A percentile compares a stretch with the other conserved stretches of the same genome.
Evolutionary conservation across 164 flowering plant species (phyloP).

Genomic region (Malania oleifera): DNA sequence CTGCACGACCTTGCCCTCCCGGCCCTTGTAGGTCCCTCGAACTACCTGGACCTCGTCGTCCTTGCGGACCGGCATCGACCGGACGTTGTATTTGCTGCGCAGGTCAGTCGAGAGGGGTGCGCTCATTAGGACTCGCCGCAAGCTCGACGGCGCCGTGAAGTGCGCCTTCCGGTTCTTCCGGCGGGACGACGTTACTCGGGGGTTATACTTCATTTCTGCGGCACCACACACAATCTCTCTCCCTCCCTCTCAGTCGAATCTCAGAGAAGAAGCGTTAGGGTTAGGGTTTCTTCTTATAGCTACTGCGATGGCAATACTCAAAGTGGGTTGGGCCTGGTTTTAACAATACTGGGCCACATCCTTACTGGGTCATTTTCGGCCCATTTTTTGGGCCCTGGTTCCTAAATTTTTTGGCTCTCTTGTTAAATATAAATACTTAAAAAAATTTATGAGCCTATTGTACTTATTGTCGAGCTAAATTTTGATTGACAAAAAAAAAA

Average conservation of each 20-base stretch:
- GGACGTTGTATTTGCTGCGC: constrained; percentile 61
- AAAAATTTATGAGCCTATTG: too few species aligned
- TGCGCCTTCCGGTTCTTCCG: constrained; percentile 75
- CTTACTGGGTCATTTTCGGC: too few species aligned
- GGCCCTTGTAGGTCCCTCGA: constrained; percentile 74
- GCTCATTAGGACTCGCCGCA: constrained; percentile 60
- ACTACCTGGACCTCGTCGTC: constrained; percentile 86
- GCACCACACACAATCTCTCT: background rate
- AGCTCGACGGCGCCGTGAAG: constrained; percentile 76
- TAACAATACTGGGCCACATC: too few species aligned
- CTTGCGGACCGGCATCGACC: constrained; percentile 76
- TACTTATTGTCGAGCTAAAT: too few species aligned
- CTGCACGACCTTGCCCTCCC: constrained; percentile 78
- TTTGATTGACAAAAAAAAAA: too few species aligned
- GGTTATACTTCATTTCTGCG: constrained; percentile 65
- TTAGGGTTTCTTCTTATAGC: constrained; percentile 23
- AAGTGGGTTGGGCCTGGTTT: too few species aligned
- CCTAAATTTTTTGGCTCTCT: too few species aligned
- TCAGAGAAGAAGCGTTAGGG: background rate
- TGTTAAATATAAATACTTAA: too few species aligned
- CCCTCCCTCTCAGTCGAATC: constrained; percentile 5
- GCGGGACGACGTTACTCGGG: constrained; percentile 56
- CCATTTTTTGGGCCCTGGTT: too few species aligned
- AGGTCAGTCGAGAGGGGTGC: constrained; percentile 67
- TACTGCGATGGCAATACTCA: too few species aligned